phyloP scores from a whole-genome alignment of 768 basidiomycete species.

The Xerocomellus chrysenteron region DNA sequence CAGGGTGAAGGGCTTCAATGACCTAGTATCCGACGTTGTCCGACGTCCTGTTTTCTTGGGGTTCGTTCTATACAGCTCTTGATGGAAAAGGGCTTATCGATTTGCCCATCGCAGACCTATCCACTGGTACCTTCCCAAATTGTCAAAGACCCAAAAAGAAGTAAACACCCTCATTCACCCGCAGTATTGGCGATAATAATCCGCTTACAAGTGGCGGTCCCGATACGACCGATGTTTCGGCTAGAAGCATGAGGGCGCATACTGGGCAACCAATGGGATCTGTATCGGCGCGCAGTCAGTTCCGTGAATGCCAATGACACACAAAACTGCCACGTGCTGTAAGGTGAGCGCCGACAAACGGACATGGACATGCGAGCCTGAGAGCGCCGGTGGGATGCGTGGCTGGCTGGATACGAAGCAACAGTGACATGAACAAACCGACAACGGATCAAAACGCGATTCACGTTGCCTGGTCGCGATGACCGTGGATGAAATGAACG shows the following conservation, averaged over 20 bases:
- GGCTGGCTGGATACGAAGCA: slow-evolving; percentile 3
- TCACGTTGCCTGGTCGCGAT: slow-evolving; percentile 2
- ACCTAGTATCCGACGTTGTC: background rate
- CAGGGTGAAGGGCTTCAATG: background rate
- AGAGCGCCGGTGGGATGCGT: background rate
- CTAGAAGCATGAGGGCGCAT: background rate
- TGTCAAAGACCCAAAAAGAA: background rate
- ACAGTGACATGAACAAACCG: slow-evolving; percentile 3
- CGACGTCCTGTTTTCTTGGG: background rate
- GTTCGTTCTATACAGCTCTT: background rate
- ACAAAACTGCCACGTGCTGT: background rate
- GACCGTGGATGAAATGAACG: background rate
- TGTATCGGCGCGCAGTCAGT: slow-evolving; percentile 1
- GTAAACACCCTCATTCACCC: slow-evolving; percentile 1
- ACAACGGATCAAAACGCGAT: slow-evolving; percentile 9
- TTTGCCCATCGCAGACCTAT: background rate
- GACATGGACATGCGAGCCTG: background rate
- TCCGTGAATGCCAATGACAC: background rate
- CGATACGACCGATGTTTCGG: slow-evolving; percentile 1
- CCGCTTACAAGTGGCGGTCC: background rate
- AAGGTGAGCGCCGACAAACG: background rate
- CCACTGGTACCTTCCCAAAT: background rate
- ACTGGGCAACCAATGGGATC: background rate
- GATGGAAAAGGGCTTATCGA: background rate
- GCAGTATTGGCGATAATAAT: background rate